These are phyloP conservation scores for Amanita polypyramis DNA, from an alignment of 768 basidiomycete species.

Conservation along the genomic window DNA sequence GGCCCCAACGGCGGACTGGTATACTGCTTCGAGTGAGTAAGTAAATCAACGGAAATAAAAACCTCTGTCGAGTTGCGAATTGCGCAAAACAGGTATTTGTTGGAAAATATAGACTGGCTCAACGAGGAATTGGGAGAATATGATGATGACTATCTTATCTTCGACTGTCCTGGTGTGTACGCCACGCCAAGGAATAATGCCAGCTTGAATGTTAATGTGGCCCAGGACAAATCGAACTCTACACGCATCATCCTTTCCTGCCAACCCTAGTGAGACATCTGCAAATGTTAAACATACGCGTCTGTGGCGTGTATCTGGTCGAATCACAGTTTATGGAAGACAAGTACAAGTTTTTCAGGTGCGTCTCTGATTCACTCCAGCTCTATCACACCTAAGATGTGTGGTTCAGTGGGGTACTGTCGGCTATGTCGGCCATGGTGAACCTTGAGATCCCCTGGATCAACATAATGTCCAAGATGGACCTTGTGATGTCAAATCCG, in stretches of 20 bases:
- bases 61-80: background rate
- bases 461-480: slow-evolving; percentile 99
- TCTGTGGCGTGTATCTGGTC: slow-evolving; percentile 86
- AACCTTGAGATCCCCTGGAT: slow-evolving; percentile 96
- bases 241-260: slow-evolving; percentile 96
- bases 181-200: background rate
- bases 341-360: slow-evolving; percentile 96
- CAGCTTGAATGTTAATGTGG: background rate
- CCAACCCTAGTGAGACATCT: slow-evolving; percentile 79
- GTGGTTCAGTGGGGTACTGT: slow-evolving; percentile 71
- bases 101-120: slow-evolving; percentile 98
- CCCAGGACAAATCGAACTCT: slow-evolving; percentile 93
- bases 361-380: slow-evolving; percentile 4
- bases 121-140: slow-evolving; percentile 92
- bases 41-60: slow-evolving; percentile 17
- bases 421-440: slow-evolving; percentile 99
- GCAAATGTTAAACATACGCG: slow-evolving; percentile 67
- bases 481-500: slow-evolving; percentile 65
- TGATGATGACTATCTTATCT: slow-evolving; percentile 91
- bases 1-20: slow-evolving; percentile 96
- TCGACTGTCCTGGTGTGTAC: slow-evolving; percentile 72
- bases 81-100: slow-evolving; percentile 61
- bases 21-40: slow-evolving; percentile 98
- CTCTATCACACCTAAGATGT: slow-evolving; percentile 1
- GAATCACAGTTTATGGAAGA: slow-evolving; percentile 99